These are phyloP conservation scores for Telopea speciosissima DNA, from an alignment of 177 flowering plant species.

Conservation along the genomic window DNA sequence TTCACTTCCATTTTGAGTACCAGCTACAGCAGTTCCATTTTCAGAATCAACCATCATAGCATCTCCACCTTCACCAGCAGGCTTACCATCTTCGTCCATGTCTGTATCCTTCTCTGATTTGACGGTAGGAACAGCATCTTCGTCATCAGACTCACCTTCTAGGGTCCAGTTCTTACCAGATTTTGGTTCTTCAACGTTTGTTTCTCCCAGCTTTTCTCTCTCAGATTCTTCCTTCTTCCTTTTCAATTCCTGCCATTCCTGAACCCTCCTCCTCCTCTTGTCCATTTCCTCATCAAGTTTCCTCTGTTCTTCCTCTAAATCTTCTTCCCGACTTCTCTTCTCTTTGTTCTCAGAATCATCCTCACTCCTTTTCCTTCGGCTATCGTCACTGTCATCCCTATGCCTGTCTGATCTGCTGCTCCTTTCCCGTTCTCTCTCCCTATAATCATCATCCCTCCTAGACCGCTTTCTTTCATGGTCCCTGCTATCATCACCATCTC, in stretches of 20 bases:
- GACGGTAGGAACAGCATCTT: conserved; percentile 40
- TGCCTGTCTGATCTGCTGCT: conserved; percentile 42
- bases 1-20: conserved; percentile 25
- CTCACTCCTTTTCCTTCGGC: conserved; percentile 34
- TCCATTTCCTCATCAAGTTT: conserved; percentile 91
- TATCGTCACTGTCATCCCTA: conserved; percentile 50
- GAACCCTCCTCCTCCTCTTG: conserved; percentile 90
- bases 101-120: conserved; percentile 43
- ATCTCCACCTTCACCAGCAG: conserved; percentile 30
- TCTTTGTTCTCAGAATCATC: conserved; percentile 40
- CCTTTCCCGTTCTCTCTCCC: conserved; percentile 40
- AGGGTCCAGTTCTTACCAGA: conserved; percentile 93
- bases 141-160: conserved; percentile 96
- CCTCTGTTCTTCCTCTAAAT: conserved; percentile 74
- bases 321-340: conserved; percentile 53
- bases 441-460: conserved; percentile 39
- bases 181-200: conserved; percentile 42
- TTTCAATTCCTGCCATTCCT: conserved; percentile 91
- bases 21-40: conserved; percentile 20
- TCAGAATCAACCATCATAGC: conserved; percentile 44
- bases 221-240: conserved; percentile 85
- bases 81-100: conserved; percentile 34
- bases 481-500: conserved; percentile 33
- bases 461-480: conserved; percentile 44
- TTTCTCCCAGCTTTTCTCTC: conserved; percentile 48